These are phyloP conservation scores for Mucor circinelloides DNA, from an alignment of 371 early-diverging fungal species.

Conservation along the genomic window DNA sequence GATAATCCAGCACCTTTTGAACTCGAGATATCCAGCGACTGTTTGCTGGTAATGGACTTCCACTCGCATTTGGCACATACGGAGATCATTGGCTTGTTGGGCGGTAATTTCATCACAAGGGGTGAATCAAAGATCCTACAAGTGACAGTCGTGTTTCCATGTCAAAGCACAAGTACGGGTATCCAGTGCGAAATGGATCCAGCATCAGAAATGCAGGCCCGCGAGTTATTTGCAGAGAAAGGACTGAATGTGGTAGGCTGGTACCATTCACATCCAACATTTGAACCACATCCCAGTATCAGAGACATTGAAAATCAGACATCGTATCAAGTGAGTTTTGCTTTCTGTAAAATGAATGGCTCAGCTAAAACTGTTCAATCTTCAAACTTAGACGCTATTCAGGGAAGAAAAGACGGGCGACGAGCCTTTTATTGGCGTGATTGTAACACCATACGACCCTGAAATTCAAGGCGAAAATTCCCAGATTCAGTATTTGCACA, in stretches of 20 bases:
- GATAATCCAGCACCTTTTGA: constrained; percentile 61
- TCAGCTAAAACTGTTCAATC: too few relatives aligned
- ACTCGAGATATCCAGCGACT: constrained; percentile 59
- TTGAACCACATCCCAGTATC: constrained; percentile 45
- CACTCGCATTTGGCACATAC: constrained; percentile 83
- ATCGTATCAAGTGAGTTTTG: constrained; percentile 63
- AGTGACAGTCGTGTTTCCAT: constrained; percentile 62
- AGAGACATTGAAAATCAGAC: constrained; percentile 79
- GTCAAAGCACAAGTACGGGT: constrained; percentile 68
- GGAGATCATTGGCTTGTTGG: constrained; percentile 87
- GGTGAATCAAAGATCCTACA: not conserved
- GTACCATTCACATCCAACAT: constrained; percentile 51
- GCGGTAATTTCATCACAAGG: constrained; percentile 49
- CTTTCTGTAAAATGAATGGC: too few relatives aligned
- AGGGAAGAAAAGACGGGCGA: constrained; percentile 60
- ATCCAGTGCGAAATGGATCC: constrained; percentile 88
- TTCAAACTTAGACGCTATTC: constrained; percentile 54
- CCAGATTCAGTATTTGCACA: constrained; percentile 62
- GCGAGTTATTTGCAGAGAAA: constrained; percentile 67
- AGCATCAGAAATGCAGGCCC: constrained; percentile 72
- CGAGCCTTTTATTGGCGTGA: constrained; percentile 86
- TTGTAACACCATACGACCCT: constrained; percentile 75
- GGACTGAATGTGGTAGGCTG: constrained; percentile 84
- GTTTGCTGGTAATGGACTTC: constrained; percentile 72
- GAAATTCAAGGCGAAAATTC: constrained; percentile 51